Conservation (phyloP, 352 stramenopile genomes). For the Discostella stelligera region DNA sequence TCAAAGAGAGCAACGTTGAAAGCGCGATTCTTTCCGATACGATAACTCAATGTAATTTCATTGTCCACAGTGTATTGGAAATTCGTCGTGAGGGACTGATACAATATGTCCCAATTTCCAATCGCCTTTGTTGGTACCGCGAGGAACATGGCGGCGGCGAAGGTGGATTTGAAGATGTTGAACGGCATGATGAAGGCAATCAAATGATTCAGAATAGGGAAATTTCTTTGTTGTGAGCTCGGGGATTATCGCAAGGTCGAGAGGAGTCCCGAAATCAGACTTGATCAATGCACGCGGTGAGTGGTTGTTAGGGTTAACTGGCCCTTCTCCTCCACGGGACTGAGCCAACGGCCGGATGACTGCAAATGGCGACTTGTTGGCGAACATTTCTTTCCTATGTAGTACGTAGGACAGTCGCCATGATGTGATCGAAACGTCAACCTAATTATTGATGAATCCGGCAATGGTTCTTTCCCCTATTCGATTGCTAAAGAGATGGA, state of each 20-base stretch:
- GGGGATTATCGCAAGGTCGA: no score
- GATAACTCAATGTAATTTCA: slow-evolving; percentile 10
- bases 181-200: neutral
- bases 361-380: no score
- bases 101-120: slow-evolving; percentile 5
- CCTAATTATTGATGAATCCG: no score
- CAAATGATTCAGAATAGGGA: neutral
- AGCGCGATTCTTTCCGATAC: neutral
- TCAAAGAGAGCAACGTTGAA: neutral
- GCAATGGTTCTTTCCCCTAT: slow-evolving; percentile 56
- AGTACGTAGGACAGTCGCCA: no score
- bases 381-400: no score
- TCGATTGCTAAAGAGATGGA: slow-evolving; percentile 72
- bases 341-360: no score
- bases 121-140: neutral
- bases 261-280: no score
- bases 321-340: no score
- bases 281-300: no score
- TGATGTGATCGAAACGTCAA: no score
- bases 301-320: no score
- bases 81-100: neutral
- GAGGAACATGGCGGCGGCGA: neutral
- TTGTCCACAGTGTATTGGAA: neutral
- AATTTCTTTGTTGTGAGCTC: neutral
- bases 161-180: slow-evolving; percentile 1